A percentile compares a stretch with the other conserved stretches of the same genome.
phyloP scores from a whole-genome alignment of 1,284 basidiomycete species.

The Pyrrhoderma noxium region DNA sequence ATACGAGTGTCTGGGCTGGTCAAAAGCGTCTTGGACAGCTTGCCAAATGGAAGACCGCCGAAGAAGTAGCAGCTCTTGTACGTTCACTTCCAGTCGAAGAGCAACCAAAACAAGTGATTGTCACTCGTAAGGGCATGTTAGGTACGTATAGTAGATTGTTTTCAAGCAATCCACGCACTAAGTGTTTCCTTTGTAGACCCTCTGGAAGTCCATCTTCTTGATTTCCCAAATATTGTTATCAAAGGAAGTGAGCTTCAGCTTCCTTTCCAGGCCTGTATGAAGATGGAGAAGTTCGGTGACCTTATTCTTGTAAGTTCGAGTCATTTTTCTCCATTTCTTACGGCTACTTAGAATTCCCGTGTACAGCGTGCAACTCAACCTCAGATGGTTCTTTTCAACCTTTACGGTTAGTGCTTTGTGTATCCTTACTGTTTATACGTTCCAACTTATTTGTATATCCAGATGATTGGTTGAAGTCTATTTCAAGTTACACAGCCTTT shows the following conservation, averaged over 20 bases:
- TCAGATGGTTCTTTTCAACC: constrained; percentile 98
- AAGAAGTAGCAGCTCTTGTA: constrained; percentile 98
- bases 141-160: constrained; percentile 35
- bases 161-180: neutral
- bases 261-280: constrained; percentile 99
- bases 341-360: constrained; percentile 13
- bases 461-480: constrained; percentile 99
- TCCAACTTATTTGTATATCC: constrained; percentile 13
- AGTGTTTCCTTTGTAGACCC: constrained; percentile 49
- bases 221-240: constrained; percentile 99
- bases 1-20: constrained; percentile 99
- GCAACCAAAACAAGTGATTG: constrained; percentile 99
- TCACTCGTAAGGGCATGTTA: constrained; percentile 99
- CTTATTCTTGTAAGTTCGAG: constrained; percentile 67
- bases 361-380: constrained; percentile 86
- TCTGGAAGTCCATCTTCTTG: constrained; percentile 95
- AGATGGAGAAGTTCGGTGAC: constrained; percentile 99
- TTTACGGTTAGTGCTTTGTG: constrained; percentile 60
- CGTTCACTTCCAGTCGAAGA: constrained; percentile 98
- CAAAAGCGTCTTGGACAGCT: constrained; percentile 99
- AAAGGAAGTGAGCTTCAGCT: constrained; percentile 97
- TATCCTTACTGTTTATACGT: constrained; percentile 1
- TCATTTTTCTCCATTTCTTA: neutral
- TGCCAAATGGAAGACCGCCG: constrained; percentile 99
- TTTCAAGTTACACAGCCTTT: constrained; percentile 98